A percentile compares a stretch with the other conserved stretches of the same genome.
phyloP scores from a whole-genome alignment of 1,139 yeast species.

The Zygosaccharomyces pseudobailii region DNA sequence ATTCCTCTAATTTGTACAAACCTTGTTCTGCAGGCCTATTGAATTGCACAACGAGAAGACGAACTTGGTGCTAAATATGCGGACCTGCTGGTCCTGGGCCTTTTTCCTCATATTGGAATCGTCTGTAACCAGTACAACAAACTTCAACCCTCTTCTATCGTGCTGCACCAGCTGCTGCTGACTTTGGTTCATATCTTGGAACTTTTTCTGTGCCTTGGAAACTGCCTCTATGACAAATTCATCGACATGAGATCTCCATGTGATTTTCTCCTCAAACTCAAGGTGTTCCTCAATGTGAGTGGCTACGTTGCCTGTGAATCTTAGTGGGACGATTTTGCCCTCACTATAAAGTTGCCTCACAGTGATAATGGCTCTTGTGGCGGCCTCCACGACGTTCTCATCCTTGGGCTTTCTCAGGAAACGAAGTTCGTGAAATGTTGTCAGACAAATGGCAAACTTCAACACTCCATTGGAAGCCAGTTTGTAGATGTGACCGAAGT shows the following conservation, averaged over 20 bases:
- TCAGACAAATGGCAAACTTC: constrained; percentile 59
- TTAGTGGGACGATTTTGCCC: constrained; percentile 55
- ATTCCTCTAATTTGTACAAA: constrained; percentile 27
- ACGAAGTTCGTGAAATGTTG: constrained; percentile 73
- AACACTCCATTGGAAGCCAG: constrained; percentile 59
- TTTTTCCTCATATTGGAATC: constrained; percentile 68
- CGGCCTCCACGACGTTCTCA: constrained; percentile 73
- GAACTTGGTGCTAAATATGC: constrained; percentile 33
- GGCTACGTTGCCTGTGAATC: constrained; percentile 61
- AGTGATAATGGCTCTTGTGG: constrained; percentile 72
- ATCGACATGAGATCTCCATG: constrained; percentile 41
- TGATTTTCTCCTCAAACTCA: constrained; percentile 40
- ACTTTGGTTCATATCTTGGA: constrained; percentile 14
- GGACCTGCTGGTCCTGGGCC: constrained; percentile 56
- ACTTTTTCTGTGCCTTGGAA: constrained; percentile 31
- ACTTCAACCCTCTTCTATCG: constrained; percentile 43
- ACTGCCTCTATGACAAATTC: constrained; percentile 39
- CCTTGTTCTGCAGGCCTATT: constrained; percentile 22
- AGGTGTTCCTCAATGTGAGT: constrained; percentile 49
- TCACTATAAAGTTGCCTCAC: constrained; percentile 62
- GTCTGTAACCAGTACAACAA: constrained; percentile 63
- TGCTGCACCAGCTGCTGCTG: constrained; percentile 4
- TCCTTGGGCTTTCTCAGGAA: constrained; percentile 71
- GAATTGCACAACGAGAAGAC: constrained; percentile 32
- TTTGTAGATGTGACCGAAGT: constrained; percentile 70